Base-by-base conservation (phyloP, 371 early-diverging fungal species). In the Mortierella sp. region DNA sequence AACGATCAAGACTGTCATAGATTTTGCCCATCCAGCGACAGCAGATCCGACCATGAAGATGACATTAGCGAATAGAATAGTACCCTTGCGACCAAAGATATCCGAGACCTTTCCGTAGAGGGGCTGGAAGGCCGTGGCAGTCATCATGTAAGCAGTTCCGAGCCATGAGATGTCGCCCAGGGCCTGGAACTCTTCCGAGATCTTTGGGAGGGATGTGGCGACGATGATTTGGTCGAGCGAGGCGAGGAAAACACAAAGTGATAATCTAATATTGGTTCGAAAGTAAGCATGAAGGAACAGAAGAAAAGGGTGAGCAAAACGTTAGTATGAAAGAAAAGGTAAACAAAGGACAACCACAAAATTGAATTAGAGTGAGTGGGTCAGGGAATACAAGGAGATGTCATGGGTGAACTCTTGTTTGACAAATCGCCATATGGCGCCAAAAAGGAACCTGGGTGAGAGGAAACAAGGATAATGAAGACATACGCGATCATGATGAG, bases 61-160 rank as follows among this genome's bases (percentile, higher is more conserved):
- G 38, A 81, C 38, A 4, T 90, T 88, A 24, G 94, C 93, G 79
- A 91, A 90, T 35, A 93, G 75, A 71, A 92, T 83, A 3, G 90
- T 88, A 8, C 80, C 78, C 87, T 90, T 93, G 72, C 96, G 92
- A 8, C 96, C 97, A 88, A 95, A 93, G 35, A 92, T 91, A 79
- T 94, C 93, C 11, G 92, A 91, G 74, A 89, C 60, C 55, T 88
- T 87, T 14, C 90, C 90, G 83, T 85, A 90, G 16, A 92, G 68
- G 4, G 91, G 92, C 51, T 90, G 91, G 54, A 89, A 87, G 3
- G 89, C 86, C 1, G 89, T 91, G 55, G 78, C 83, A 46, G 88
- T 83, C 70, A 90, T 81, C 72, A 88, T 81, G 35, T 88, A 89
- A 38, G 77, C 72, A 2, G 82, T 74, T 21, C 79, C 85, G 24